Conservation (phyloP, 1,139 yeast genomes). For the Diutina sp. region DNA sequence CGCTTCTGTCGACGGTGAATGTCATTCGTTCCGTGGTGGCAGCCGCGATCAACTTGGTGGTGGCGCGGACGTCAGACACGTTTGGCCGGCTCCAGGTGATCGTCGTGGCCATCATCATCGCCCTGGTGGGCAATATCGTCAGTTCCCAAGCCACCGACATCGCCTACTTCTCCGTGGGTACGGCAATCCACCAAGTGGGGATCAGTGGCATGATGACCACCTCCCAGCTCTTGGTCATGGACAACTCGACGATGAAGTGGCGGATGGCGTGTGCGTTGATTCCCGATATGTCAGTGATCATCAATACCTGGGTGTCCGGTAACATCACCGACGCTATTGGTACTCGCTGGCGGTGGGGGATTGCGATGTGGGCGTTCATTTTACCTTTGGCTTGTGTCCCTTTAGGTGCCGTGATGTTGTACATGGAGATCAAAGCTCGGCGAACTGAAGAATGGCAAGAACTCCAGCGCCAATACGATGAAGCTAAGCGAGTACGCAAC, state of each 20-base stretch:
- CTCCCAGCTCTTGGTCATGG: conserved; percentile 47
- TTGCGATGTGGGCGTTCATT: conserved; percentile 12
- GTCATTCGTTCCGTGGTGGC: conserved; percentile 53
- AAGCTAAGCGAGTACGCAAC: neutral
- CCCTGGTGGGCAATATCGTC: conserved; percentile 58
- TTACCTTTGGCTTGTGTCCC: conserved; percentile 2
- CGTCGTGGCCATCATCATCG: conserved; percentile 41
- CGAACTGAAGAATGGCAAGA: neutral
- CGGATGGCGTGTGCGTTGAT: conserved; percentile 49
- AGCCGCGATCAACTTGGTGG: conserved; percentile 62
- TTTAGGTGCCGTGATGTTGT: neutral
- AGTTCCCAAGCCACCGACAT: conserved; percentile 58
- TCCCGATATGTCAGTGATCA: conserved; percentile 59
- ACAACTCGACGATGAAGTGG: conserved; percentile 58
- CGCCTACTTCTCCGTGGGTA: conserved; percentile 59
- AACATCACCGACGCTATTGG: conserved; percentile 23
- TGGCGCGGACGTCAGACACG: conserved; percentile 57
- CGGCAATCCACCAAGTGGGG: conserved; percentile 59
- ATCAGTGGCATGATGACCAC: conserved; percentile 51
- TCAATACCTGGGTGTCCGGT: conserved; percentile 70
- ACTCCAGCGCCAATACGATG: neutral
- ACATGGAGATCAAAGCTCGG: neutral
- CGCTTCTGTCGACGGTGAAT: conserved; percentile 51
- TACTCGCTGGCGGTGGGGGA: conserved; percentile 45
- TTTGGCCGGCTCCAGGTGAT: conserved; percentile 57